Evolutionary conservation across 1,139 yeast genomes (phyloP).

Genomic region (Debaryomyces udenii): DNA sequence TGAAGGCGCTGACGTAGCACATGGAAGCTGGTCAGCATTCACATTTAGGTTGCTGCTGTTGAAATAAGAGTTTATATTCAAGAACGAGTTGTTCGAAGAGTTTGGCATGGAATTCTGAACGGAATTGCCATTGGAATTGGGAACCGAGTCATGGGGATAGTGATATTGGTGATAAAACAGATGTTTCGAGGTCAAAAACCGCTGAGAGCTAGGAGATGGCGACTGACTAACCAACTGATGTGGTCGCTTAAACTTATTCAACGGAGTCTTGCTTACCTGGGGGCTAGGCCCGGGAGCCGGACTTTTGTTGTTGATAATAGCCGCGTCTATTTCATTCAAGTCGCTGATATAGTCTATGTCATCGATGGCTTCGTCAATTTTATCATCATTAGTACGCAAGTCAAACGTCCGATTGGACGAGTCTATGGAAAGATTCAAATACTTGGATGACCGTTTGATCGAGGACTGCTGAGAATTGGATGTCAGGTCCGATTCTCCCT

Average conservation of each 20-base stretch:
- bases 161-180: slow-evolving; percentile 6
- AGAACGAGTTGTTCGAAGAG: slow-evolving; percentile 7
- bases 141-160: neutral
- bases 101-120: slow-evolving; percentile 9
- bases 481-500: slow-evolving; percentile 7
- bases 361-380: slow-evolving; percentile 16
- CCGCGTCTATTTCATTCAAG: slow-evolving; percentile 33
- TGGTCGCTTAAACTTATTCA: slow-evolving; percentile 50
- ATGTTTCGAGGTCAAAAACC: slow-evolving; percentile 13
- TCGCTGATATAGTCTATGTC: slow-evolving; percentile 33
- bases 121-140: slow-evolving; percentile 4
- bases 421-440: slow-evolving; percentile 50
- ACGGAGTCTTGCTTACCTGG: slow-evolving; percentile 15
- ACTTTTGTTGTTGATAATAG: slow-evolving; percentile 19
- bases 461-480: slow-evolving; percentile 22
- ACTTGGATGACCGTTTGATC: slow-evolving; percentile 51
- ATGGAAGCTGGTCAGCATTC: neutral
- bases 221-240: slow-evolving; percentile 50
- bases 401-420: slow-evolving; percentile 18
- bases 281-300: slow-evolving; percentile 25
- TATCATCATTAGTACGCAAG: slow-evolving; percentile 7
- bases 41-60: neutral
- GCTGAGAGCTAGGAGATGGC: slow-evolving; percentile 43
- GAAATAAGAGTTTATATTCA: slow-evolving; percentile 6
- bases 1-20: slow-evolving; percentile 5